Base-by-base conservation (phyloP, 441 rosid species). In the Gossypium gossypioides region DNA sequence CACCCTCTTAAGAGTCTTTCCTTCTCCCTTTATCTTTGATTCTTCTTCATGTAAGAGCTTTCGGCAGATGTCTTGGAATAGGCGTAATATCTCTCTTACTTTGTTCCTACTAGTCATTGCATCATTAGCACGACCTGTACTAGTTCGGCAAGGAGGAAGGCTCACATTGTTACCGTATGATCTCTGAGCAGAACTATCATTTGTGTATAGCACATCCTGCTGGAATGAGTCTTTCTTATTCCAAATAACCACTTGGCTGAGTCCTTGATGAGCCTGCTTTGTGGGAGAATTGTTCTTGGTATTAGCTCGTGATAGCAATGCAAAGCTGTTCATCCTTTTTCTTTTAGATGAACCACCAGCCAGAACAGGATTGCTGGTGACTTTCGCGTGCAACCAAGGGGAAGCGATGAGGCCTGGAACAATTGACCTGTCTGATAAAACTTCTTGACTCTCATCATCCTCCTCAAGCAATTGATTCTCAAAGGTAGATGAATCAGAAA, bases 71-170 rank as follows among this genome's bases (percentile, higher is more conserved):
- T 78, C 86, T 59, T 91, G 87, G 80, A 88, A 92, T 21, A 87
- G 84, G 19, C 93, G 92, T 58, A 94, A 75, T 46, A 84, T 86
- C 75, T 92, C 93, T 80, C 88, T 85, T 44, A 92, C 97, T 79
- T 85, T 82, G 68, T 69, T 84, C 75, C 99, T 78, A 7, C 77
- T 75, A 32, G 74, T 82, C 72, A 16, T 22, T 13, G 50, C 72
- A 75, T 69, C 80, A 75, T 46, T 77, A 68, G n/a, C 74, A 65
- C 57, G 50, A 55, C 71, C 71, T 19, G 46, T 69, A 37, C 77
- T 67, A 65, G 60, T 72, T 29, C 73, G 68, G 66, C 75, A 42
- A 13, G 86, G 60, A 52, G 94, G 96, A 81, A 85, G 51, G 21
- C 51, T 19, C 52, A 63, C 52, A 40, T 22, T 2, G n/a, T 13